A percentile compares a stretch with the other conserved stretches of the same genome.
These are phyloP conservation scores for Phaeosphaeriaceae sp. DNA, from an alignment of 2,329 filamentous ascomycete species.

Conservation along the genomic window DNA sequence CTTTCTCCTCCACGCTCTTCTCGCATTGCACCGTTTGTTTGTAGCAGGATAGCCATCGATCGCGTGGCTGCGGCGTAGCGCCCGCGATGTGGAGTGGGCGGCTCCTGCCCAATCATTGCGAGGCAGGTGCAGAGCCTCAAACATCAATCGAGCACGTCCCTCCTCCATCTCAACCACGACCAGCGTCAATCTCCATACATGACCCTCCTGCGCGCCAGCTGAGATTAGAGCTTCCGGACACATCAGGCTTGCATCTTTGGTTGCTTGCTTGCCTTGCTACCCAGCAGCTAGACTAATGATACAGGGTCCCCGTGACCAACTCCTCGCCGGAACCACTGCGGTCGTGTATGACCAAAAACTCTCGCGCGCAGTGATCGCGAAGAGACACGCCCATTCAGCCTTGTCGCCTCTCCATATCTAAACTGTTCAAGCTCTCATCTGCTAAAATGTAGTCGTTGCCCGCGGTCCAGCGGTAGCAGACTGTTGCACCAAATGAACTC, in stretches of 20 bases:
- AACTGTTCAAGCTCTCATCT: too few relatives aligned
- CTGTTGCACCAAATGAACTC: neutral
- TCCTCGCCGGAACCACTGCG: too few relatives aligned
- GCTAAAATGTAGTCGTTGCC: neutral
- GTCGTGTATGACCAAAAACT: too few relatives aligned
- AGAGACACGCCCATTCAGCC: too few relatives aligned
- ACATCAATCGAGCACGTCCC: conserved; percentile 12
- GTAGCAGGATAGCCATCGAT: neutral
- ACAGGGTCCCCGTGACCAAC: too few relatives aligned
- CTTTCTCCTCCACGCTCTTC: neutral
- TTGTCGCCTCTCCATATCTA: too few relatives aligned
- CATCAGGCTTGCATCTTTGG: neutral
- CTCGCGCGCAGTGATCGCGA: too few relatives aligned
- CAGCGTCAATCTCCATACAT: conserved; percentile 2
- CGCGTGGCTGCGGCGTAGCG: conserved; percentile 40
- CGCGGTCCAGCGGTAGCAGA: neutral
- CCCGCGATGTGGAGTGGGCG: conserved; percentile 19
- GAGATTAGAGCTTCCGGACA: neutral
- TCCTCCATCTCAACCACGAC: conserved; percentile 29
- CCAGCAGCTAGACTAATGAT: neutral
- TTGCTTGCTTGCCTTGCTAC: neutral
- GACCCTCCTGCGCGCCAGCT: neutral
- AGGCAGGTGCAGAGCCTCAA: conserved; percentile 26
- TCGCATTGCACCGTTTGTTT: neutral
- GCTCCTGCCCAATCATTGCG: conserved; percentile 37